These are phyloP conservation scores for Tylopilus felleus DNA, from an alignment of 768 basidiomycete species.

Conservation along the genomic window DNA sequence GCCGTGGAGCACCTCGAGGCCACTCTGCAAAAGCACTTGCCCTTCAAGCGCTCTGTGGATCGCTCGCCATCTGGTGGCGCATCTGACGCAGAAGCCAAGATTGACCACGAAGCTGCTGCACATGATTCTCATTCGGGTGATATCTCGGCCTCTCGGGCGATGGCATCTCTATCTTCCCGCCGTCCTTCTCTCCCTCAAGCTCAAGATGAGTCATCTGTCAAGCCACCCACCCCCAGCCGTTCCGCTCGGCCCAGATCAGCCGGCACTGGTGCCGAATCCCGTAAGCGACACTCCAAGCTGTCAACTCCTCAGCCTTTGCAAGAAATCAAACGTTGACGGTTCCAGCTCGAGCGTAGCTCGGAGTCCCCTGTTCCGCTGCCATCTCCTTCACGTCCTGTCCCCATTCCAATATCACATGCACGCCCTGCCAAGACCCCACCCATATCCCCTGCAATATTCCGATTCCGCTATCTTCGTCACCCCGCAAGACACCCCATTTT, in stretches of 20 bases:
- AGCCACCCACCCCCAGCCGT: conserved; percentile 29
- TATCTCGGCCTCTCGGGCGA: neutral
- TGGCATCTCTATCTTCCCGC: conserved; percentile 37
- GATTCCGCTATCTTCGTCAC: conserved; percentile 28
- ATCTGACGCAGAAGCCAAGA: conserved; percentile 27
- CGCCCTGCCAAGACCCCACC: conserved; percentile 18
- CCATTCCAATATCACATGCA: conserved; percentile 20
- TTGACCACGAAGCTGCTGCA: conserved; percentile 15
- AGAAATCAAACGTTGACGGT: conserved; percentile 47
- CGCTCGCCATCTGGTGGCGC: conserved; percentile 49
- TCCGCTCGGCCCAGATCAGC: conserved; percentile 67
- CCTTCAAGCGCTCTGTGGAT: conserved; percentile 78
- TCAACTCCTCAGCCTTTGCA: conserved; percentile 74
- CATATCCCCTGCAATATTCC: conserved; percentile 29
- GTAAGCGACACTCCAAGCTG: conserved; percentile 63
- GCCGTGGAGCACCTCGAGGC: conserved; percentile 30
- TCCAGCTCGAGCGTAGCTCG: conserved; percentile 36
- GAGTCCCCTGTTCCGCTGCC: conserved; percentile 27
- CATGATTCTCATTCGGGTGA: conserved; percentile 5
- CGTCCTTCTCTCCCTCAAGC: conserved; percentile 72
- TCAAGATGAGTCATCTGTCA: conserved; percentile 33
- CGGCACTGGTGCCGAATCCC: conserved; percentile 60
- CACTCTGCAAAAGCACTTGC: conserved; percentile 46
- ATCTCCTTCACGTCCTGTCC: conserved; percentile 26
- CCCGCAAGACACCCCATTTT: conserved; percentile 23